These are phyloP conservation scores for Xylariaceae sp. DNA, from an alignment of 2,329 filamentous ascomycete species.

Conservation along the genomic window DNA sequence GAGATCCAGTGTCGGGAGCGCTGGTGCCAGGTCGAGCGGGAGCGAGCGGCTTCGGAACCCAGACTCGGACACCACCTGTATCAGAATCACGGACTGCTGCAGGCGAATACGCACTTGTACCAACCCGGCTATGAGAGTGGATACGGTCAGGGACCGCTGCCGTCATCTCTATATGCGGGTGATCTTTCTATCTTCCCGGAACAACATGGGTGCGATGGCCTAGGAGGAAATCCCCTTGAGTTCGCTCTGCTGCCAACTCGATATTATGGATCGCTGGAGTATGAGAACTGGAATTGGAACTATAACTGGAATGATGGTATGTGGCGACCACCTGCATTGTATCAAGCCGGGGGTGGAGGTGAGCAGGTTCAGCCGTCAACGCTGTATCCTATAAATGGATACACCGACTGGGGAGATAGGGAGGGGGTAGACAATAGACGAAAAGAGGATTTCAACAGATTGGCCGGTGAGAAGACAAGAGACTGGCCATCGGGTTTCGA, in stretches of 20 bases:
- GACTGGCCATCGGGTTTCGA: neutral
- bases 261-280: neutral
- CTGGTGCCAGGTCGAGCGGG: constrained; percentile 6
- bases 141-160: neutral
- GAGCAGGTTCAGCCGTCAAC: neutral
- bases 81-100: neutral
- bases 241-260: neutral
- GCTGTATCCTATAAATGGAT: neutral
- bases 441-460: neutral
- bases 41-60: neutral
- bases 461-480: neutral
- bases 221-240: neutral
- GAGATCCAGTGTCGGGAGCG: constrained; percentile 56
- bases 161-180: neutral
- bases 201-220: neutral
- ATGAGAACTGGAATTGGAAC: neutral
- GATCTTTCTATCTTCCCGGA: neutral
- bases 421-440: neutral
- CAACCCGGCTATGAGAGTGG: neutral
- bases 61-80: neutral
- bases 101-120: neutral
- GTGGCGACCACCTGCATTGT: neutral
- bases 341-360: neutral
- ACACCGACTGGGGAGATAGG: neutral
- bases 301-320: too few relatives aligned